Conservation (phyloP, 441 rosid genomes). For the Jatropha multifida region DNA sequence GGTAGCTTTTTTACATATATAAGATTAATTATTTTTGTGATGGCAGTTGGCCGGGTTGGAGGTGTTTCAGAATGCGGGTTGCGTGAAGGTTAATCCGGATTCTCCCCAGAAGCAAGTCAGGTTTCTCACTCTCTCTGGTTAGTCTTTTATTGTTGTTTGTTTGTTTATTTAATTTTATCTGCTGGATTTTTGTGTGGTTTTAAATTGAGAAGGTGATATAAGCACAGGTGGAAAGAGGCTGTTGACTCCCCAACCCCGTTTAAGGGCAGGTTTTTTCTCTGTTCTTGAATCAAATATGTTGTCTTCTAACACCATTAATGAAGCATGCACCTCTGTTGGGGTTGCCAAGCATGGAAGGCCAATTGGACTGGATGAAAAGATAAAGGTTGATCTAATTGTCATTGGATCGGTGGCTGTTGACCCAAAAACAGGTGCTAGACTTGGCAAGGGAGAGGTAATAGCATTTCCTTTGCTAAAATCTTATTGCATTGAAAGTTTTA, state of each 20-base stretch:
- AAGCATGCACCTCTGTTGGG: conserved; percentile 83
- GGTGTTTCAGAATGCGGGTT: conserved; percentile 41
- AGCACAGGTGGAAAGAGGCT: conserved; percentile 67
- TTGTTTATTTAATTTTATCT: neutral
- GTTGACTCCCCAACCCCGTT: conserved; percentile 87
- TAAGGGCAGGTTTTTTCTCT: conserved; percentile 90
- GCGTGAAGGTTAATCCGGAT: conserved; percentile 72
- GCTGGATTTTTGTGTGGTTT: neutral
- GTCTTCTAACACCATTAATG: conserved; percentile 44
- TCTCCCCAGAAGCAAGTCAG: conserved; percentile 80
- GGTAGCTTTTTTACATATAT: too few relatives aligned
- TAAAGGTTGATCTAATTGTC: conserved; percentile 78
- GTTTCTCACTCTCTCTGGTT: conserved; percentile 59
- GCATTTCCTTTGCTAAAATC: conserved; percentile 7
- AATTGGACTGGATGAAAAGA: conserved; percentile 73
- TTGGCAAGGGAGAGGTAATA: conserved; percentile 91
- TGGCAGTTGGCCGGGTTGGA: conserved; percentile 48
- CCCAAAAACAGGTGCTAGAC: conserved; percentile 76
- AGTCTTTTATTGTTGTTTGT: conserved; percentile 22
- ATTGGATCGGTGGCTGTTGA: conserved; percentile 92
- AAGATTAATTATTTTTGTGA: neutral
- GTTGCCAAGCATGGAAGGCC: conserved; percentile 88
- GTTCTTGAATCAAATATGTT: conserved; percentile 54
- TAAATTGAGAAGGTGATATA: neutral
- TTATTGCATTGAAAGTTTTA: neutral